These are phyloP conservation scores for Verbascum thapsus DNA, from an alignment of 257 asterid species.

Conservation along the genomic window DNA sequence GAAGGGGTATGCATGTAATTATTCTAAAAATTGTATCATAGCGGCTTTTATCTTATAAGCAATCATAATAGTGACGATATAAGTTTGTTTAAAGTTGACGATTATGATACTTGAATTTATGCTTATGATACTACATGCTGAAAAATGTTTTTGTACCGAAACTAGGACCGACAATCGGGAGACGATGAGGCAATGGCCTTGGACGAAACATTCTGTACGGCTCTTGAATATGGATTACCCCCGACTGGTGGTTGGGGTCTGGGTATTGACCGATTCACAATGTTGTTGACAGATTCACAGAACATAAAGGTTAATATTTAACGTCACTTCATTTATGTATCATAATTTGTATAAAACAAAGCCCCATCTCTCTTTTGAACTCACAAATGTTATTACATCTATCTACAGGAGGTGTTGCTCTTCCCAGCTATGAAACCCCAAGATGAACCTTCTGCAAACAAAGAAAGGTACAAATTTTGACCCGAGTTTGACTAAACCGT, in stretches of 20 bases:
- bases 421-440: slow-evolving; percentile 43
- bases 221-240: slow-evolving; percentile 94
- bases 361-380: background rate
- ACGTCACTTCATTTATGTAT: no score
- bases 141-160: slow-evolving; percentile 12
- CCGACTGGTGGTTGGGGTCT: slow-evolving; percentile 99
- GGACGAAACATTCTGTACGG: slow-evolving; percentile 80
- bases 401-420: slow-evolving; percentile 33
- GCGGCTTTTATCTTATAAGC: no score
- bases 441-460: slow-evolving; percentile 27
- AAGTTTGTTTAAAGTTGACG: background rate
- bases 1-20: no score
- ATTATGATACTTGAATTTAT: background rate
- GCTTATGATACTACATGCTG: background rate
- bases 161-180: slow-evolving; percentile 91
- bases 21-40: no score
- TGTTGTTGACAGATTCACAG: slow-evolving; percentile 92
- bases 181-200: slow-evolving; percentile 98
- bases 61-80: background rate
- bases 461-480: slow-evolving; percentile 26
- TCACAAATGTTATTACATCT: background rate
- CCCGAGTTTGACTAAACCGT: no score
- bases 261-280: slow-evolving; percentile 82
- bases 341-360: no score
- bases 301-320: slow-evolving; percentile 69